Percentiles rank a stretch among this genome's conserved stretches.
These are phyloP conservation scores for Boletus subparvulus DNA, from an alignment of 768 basidiomycete species.

Conservation along the genomic window DNA sequence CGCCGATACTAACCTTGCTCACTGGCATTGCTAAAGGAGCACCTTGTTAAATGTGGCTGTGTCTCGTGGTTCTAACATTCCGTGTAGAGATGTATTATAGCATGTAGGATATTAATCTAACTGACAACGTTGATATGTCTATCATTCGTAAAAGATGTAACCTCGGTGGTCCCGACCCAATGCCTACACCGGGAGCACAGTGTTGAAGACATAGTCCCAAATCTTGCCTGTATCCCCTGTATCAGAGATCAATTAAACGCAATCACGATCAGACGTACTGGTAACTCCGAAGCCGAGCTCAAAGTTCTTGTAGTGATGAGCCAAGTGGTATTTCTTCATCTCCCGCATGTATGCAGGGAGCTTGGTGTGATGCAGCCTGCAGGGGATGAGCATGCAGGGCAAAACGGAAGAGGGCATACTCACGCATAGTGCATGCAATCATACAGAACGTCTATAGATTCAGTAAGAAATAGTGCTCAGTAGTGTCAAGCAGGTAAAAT, in stretches of 20 bases:
- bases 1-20: slow-evolving; percentile 62
- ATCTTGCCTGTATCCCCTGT: slow-evolving; percentile 63
- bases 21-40: slow-evolving; percentile 12
- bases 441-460: slow-evolving; percentile 66
- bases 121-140: slow-evolving; percentile 1
- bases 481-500: neutral
- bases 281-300: slow-evolving; percentile 97
- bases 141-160: neutral
- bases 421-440: slow-evolving; percentile 93
- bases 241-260: slow-evolving; percentile 1
- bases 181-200: slow-evolving; percentile 61
- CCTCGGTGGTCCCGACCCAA: neutral
- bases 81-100: slow-evolving; percentile 7
- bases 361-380: slow-evolving; percentile 78
- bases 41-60: slow-evolving; percentile 16
- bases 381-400: slow-evolving; percentile 1
- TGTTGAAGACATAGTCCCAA: slow-evolving; percentile 93
- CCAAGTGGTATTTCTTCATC: slow-evolving; percentile 97
- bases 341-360: slow-evolving; percentile 84
- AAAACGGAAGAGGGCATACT: slow-evolving; percentile 29
- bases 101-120: slow-evolving; percentile 9
- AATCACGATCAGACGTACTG: slow-evolving; percentile 45
- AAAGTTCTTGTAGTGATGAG: slow-evolving; percentile 98
- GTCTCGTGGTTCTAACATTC: neutral
- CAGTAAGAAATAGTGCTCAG: slow-evolving; percentile 7